Evolutionary conservation across 192 early-diverging fungal species (phyloP), one percentile per base, ranked within the genome.

Genomic region (Umbelopsis sp.): DNA sequence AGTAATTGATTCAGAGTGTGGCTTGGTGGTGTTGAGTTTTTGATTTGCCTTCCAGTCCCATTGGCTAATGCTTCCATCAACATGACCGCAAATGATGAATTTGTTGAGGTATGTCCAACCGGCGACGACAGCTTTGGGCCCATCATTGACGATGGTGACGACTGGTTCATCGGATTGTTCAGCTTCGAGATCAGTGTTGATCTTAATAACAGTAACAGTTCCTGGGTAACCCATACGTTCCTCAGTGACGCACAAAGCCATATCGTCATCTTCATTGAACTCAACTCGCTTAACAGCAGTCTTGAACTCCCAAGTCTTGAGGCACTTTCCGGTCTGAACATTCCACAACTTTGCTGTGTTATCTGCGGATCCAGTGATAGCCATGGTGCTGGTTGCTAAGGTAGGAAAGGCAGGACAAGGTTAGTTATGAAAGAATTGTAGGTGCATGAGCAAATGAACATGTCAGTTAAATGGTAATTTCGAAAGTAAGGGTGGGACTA

Each of bases 161-260:
- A 92, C 54, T n/a, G 92, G 89, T 77, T 96, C 92, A 54, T 89
- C 84, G 31, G 91, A 93, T 84, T 96, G 90, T 70, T 87, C 66
- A 53, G 86, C 87, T 26, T 80, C 73, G 29, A 84, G 20, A 65
- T 83, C 81, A 66, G 83, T 82, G 66, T 92, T 90, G 73, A 97
- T 88, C 34, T 84, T 80, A 47, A 96, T 89, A 72, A 99, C 88
- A 68, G 93, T 88, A 62, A 98, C 88, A n/a, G 89, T 92, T 36
- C 88, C 91, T 34, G 88, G 87, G 80, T 91, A 89, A 66, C 97
- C 97, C 97, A 98, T 98, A 71, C 91, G 92, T 68, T 92, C 89
- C 81, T 99, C 98, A n/a, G 96, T 98, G 31, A 98, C 95, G 76
- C 93, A 88, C 66, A 98, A 82, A 22, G 94, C 90, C 82, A 88